phyloP scores from a whole-genome alignment of 805 yeast genomes.

The Schizosaccharomyces osmophilus region DNA sequence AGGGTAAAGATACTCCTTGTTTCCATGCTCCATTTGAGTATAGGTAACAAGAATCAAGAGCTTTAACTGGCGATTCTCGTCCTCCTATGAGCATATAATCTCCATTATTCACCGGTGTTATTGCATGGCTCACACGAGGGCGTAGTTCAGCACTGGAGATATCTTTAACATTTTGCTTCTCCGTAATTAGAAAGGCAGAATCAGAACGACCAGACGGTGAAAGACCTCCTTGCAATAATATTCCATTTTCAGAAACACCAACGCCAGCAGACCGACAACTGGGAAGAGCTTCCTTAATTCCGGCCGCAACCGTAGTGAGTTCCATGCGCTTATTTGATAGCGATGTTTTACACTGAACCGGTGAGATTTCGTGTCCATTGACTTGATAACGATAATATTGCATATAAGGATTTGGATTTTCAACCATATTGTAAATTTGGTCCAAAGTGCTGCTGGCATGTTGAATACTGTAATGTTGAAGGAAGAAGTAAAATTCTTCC shows the following conservation, averaged over 20 bases:
- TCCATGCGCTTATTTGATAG: neutral
- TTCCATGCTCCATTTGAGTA: neutral
- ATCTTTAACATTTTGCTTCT: neutral
- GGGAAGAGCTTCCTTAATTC: neutral
- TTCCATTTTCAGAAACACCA: neutral
- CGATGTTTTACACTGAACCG: neutral
- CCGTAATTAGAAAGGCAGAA: neutral
- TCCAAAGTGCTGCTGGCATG: neutral
- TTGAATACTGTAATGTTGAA: slow-evolving; percentile 34
- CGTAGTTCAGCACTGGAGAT: neutral
- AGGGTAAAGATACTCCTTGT: neutral
- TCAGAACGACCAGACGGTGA: neutral
- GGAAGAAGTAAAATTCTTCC: slow-evolving; percentile 54
- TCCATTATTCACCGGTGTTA: neutral
- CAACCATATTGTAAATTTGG: neutral
- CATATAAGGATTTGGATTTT: neutral
- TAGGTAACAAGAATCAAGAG: neutral
- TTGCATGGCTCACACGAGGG: neutral
- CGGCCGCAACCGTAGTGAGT: neutral
- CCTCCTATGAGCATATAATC: neutral
- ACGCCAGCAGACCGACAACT: neutral
- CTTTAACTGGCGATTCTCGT: neutral
- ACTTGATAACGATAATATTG: neutral
- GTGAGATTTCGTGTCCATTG: neutral
- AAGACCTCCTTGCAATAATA: neutral